A percentile compares a stretch with the other conserved stretches of the same genome.
Evolutionary conservation across 495 filamentous ascomycete genomes (phyloP).

Genomic region (Oleoguttula mirabilis): DNA sequence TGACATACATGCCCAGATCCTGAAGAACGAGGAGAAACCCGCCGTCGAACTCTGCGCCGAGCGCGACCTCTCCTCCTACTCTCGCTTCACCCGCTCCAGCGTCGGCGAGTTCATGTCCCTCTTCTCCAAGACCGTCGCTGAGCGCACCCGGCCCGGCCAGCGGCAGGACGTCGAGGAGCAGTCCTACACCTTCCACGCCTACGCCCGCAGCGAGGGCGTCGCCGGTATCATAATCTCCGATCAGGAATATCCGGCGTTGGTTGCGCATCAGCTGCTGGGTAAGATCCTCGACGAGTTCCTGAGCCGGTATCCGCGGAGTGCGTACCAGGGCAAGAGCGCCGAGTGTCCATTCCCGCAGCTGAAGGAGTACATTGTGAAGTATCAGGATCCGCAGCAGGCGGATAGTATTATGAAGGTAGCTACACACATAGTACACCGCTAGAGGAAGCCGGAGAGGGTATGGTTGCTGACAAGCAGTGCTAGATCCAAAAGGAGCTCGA

Average conservation of each 20-base stretch:
- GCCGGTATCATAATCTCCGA: slow-evolving; percentile 81
- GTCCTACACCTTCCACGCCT: slow-evolving; percentile 82
- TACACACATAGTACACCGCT: slow-evolving; percentile 24
- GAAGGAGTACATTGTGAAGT: slow-evolving; percentile 49
- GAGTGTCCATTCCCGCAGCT: slow-evolving; percentile 54
- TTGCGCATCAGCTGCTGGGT: slow-evolving; percentile 86
- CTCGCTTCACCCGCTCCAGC: slow-evolving; percentile 59
- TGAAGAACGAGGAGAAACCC: slow-evolving; percentile 69
- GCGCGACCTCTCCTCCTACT: slow-evolving; percentile 69
- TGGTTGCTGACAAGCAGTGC: slow-evolving; percentile 39
- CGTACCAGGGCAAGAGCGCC: slow-evolving; percentile 43
- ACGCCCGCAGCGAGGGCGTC: slow-evolving; percentile 76
- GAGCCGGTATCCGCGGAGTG: slow-evolving; percentile 56
- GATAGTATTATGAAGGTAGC: slow-evolving; percentile 45
- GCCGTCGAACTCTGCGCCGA: slow-evolving; percentile 70
- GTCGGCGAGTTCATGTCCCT: slow-evolving; percentile 58
- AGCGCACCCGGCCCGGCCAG: slow-evolving; percentile 72
- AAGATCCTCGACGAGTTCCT: slow-evolving; percentile 93
- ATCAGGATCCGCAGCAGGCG: slow-evolving; percentile 25
- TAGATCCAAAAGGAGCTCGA: slow-evolving; percentile 88
- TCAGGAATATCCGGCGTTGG: slow-evolving; percentile 76
- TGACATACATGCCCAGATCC: slow-evolving; percentile 42
- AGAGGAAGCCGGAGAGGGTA: neutral
- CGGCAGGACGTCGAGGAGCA: slow-evolving; percentile 87
- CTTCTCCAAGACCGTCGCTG: slow-evolving; percentile 61